Evolutionary conservation across 2,329 filamentous ascomycete genomes (phyloP), one percentile per base, ranked within the genome.

Genomic region (Lizonia empirigonia): DNA sequence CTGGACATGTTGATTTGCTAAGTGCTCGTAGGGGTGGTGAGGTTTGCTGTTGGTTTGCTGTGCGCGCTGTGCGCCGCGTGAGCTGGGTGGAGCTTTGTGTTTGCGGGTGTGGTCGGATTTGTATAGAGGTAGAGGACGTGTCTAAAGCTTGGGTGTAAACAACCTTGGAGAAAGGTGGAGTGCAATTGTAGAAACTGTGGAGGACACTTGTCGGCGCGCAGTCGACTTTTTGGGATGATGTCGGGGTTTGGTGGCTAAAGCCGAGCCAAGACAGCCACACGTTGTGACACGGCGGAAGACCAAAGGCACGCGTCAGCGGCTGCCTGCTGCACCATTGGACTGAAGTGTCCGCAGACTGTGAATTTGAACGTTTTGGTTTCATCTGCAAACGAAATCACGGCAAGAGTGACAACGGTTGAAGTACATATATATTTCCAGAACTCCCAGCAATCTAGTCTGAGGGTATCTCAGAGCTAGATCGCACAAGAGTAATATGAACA

Each of bases 191-290:
- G 40, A 41, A 41, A 48, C 44, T 44, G 56, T 53, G 50, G 58
- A 57, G 59, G 60, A 63, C 55, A 60, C 53, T 57, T 63, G 53
- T 55, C 50, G 48, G 20, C 23, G 41, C 30, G 49, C 34, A 39
- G 37, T 32, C 30, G 34, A 23, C n/a, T 38, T 56, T 56, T 55
- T 59, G 47, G 44, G 35, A 19, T 50, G 42, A 50, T 29, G 32
- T 15, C 44, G 37, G 38, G 27, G 30, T 58, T 59, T 33, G 38
- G 41, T 32, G 29, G 36, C 36, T 41, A 54, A 59, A 45, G 44
- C 61, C 59, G 58, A 54, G 34, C 37, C 46, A 37, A 49, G 38
- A n/a, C 35, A 50, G 22, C 38, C 24, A 46, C 42, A 39, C 35
- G 12, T 38, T 42, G 39, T 48, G 23, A 30, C 23, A 47, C 36